A percentile compares a stretch with the other conserved stretches of the same genome.
Evolutionary conservation across 331 rosid genomes (phyloP).

Genomic region (Rhamnella rubrinervis): DNA sequence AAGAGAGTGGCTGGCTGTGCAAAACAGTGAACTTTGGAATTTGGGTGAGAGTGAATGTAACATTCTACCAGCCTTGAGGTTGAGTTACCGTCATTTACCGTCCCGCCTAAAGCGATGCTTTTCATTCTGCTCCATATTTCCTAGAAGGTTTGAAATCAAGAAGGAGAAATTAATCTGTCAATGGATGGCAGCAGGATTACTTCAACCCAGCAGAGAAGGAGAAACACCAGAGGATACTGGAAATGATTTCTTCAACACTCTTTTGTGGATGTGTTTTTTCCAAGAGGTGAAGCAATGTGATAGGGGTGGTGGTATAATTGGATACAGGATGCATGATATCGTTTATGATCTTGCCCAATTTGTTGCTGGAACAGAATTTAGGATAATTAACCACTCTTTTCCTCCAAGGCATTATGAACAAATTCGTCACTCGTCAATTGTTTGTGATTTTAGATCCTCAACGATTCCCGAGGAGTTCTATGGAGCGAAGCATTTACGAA

Average conservation of each 20-base stretch:
- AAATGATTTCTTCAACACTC: slow-evolving; percentile 14
- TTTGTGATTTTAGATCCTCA: slow-evolving; percentile 7
- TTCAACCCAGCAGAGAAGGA: neutral
- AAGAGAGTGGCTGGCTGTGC: slow-evolving; percentile 19
- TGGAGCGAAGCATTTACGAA: slow-evolving; percentile 18
- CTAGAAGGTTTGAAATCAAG: slow-evolving; percentile 7
- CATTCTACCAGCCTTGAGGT: slow-evolving; percentile 17
- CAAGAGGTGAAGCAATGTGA: slow-evolving; percentile 18
- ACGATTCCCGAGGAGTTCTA: slow-evolving; percentile 10
- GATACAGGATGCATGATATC: slow-evolving; percentile 38
- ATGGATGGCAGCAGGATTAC: slow-evolving; percentile 32
- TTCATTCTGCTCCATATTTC: slow-evolving; percentile 31
- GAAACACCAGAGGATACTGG: slow-evolving; percentile 23
- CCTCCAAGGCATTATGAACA: neutral
- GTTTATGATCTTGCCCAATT: slow-evolving; percentile 36
- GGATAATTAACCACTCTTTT: neutral
- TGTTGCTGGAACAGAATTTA: slow-evolving; percentile 18
- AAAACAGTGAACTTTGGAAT: slow-evolving; percentile 26
- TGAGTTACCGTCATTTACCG: slow-evolving; percentile 24
- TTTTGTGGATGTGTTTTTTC: slow-evolving; percentile 39
- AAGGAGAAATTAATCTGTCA: slow-evolving; percentile 31
- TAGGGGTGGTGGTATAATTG: neutral
- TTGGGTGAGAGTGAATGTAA: neutral
- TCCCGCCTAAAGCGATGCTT: slow-evolving; percentile 23
- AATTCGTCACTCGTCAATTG: slow-evolving; percentile 24